These are phyloP conservation scores for Boletus speciosus DNA, from an alignment of 768 basidiomycete genomes.

Conservation along the genomic window DNA sequence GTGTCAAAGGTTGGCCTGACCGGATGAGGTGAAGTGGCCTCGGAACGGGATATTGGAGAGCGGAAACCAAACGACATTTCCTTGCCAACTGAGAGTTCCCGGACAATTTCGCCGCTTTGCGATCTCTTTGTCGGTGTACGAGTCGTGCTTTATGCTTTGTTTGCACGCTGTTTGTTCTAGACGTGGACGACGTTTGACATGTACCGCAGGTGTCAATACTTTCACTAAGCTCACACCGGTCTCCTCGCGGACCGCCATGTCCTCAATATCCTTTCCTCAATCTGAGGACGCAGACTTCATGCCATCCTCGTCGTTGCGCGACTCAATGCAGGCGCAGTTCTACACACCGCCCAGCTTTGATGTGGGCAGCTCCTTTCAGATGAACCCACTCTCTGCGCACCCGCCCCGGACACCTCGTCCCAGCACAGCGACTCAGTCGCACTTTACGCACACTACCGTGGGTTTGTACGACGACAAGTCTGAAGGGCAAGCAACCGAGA, in stretches of 20 bases:
- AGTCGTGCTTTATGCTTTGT: slow-evolving; percentile 15
- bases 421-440: slow-evolving; percentile 24
- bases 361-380: slow-evolving; percentile 61
- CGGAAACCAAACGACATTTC: slow-evolving; percentile 43
- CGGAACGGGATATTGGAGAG: slow-evolving; percentile 59
- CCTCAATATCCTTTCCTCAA: slow-evolving; percentile 62
- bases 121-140: not conserved
- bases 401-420: slow-evolving; percentile 71
- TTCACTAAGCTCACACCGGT: not conserved
- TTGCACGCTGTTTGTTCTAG: slow-evolving; percentile 25
- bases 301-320: slow-evolving; percentile 36
- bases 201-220: not conserved
- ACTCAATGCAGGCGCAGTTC: slow-evolving; percentile 44
- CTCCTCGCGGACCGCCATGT: slow-evolving; percentile 42
- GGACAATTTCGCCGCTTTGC: not conserved
- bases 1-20: slow-evolving; percentile 62
- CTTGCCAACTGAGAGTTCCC: not conserved
- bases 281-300: slow-evolving; percentile 36
- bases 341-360: slow-evolving; percentile 58
- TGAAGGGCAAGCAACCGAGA: slow-evolving; percentile 31
- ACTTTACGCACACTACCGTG: slow-evolving; percentile 18
- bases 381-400: slow-evolving; percentile 77
- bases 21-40: slow-evolving; percentile 46
- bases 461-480: slow-evolving; percentile 44
- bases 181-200: not conserved